Evolutionary conservation across 2,329 filamentous ascomycete species (phyloP), one percentile per base, ranked within the genome.

Genomic region (Pseudovirgaria hyperparasitica): DNA sequence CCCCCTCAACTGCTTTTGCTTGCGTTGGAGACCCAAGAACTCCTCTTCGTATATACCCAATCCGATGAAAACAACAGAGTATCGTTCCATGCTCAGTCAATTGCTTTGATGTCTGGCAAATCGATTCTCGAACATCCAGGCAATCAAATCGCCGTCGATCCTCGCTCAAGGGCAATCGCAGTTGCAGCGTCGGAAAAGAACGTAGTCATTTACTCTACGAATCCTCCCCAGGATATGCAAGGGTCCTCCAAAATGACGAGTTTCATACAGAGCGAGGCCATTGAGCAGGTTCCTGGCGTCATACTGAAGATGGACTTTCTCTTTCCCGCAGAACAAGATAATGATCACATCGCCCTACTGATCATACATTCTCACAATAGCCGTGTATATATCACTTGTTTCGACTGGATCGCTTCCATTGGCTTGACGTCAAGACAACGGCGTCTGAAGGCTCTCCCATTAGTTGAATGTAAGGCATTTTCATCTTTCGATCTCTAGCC

Each of bases 241-340:
- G 35, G 20, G 11, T 9, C 25, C 6, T 33, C 17, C 51, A 57
- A n/a, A 43, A 55, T 35, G 50, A 81, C 31, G 51, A 62, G 40
- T 7, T 79, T 78, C 2, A 66, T 92, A 30, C 63, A 63, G 27
- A 55, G 63, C 34, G 65, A 70, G 52, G 40, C 44, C 2, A 32
- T 55, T 16, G 30, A 43, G 7, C 60, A 84, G 6, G 67, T 49
- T 25, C 45, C 74, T 6, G 85, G 82, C 1, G 63, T 76, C n/a
- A 82, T 96, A 29, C 65, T 87, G 41, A 80, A 82, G 40, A 76
- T 94, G 63, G 79, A 85, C 13, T 98, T 96, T 37, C 63, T 98
- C 3, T 72, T 79, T 32, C 81, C 85, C 6, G 64, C 65, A 7
- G 54, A 67, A 1, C 66, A 72, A 28, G 75, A 86, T 33, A 65